Evolutionary conservation across 169 alveolate genomes (phyloP).

Genomic region (Plasmodium inui): DNA sequence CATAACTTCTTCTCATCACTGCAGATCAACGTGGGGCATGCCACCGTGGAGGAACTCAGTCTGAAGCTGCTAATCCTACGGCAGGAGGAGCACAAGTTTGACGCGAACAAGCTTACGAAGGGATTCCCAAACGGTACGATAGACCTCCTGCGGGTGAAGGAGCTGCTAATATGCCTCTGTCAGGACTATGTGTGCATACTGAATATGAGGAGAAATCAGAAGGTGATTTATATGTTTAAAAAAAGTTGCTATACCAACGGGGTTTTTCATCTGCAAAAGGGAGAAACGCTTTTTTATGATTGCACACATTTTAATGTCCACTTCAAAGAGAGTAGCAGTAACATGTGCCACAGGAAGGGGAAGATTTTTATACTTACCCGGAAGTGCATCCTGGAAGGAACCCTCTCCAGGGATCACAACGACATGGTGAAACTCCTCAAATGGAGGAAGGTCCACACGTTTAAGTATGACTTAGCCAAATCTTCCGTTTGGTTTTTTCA

Average conservation of each 20-base stretch:
- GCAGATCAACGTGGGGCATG: slow-evolving; percentile 44
- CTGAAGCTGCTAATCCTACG: slow-evolving; percentile 17
- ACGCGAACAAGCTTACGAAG: slow-evolving; percentile 11
- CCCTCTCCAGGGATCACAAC: slow-evolving; percentile 14
- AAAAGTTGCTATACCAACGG: slow-evolving; percentile 16
- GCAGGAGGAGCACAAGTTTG: slow-evolving; percentile 19
- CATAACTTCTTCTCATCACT: background rate
- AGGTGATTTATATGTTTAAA: slow-evolving; percentile 36
- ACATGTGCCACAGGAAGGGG: background rate
- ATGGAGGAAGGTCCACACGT: slow-evolving; percentile 13
- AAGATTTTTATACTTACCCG: slow-evolving; percentile 19
- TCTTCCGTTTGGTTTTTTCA: background rate
- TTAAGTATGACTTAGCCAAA: background rate
- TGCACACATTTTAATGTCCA: slow-evolving; percentile 1
- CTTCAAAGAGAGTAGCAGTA: background rate
- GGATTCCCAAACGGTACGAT: slow-evolving; percentile 6
- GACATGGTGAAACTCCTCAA: slow-evolving; percentile 2
- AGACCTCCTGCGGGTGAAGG: slow-evolving; percentile 7
- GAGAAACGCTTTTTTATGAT: slow-evolving; percentile 25
- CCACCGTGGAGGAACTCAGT: slow-evolving; percentile 13
- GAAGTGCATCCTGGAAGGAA: slow-evolving; percentile 21
- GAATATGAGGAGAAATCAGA: slow-evolving; percentile 14
- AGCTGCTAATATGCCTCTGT: slow-evolving; percentile 28
- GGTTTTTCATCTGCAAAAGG: background rate
- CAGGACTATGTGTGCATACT: slow-evolving; percentile 30